These are phyloP conservation scores for Debaryomyces subglobosus DNA, from an alignment of 1,139 yeast genomes.

Conservation along the genomic window DNA sequence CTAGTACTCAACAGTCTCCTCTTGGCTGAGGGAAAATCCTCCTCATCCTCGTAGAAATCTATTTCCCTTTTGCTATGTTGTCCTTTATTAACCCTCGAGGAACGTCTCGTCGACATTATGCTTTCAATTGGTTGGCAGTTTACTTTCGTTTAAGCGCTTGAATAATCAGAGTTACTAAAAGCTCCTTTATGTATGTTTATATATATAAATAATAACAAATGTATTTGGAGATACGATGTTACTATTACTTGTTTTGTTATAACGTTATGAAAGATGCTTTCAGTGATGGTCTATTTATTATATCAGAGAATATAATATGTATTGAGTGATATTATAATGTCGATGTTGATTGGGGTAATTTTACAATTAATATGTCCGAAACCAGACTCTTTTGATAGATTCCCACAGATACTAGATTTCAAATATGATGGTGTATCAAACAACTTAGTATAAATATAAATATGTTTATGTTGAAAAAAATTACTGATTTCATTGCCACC, in stretches of 20 bases:
- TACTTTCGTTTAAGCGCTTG: slow-evolving; percentile 6
- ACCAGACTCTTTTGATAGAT: slow-evolving; percentile 1
- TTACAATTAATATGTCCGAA: not conserved
- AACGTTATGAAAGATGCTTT: slow-evolving; percentile 2
- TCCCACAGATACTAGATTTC: not conserved
- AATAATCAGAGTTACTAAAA: slow-evolving; percentile 1
- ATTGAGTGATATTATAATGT: not conserved
- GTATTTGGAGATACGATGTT: not conserved
- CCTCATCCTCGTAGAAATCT: slow-evolving; percentile 21
- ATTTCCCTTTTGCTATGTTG: slow-evolving; percentile 37
- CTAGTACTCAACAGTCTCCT: not conserved
- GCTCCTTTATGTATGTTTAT: slow-evolving; percentile 6
- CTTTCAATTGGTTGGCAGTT: not conserved
- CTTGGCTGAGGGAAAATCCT: slow-evolving; percentile 10
- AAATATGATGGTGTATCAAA: not conserved
- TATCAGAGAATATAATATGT: slow-evolving; percentile 8
- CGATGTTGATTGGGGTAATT: not conserved
- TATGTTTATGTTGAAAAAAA: slow-evolving; percentile 1
- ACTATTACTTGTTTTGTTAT: slow-evolving; percentile 1
- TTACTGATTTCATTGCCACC: not conserved
- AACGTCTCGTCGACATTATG: slow-evolving; percentile 30
- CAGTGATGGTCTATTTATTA: slow-evolving; percentile 3
- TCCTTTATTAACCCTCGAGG: slow-evolving; percentile 45
- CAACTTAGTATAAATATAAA: too few relatives aligned
- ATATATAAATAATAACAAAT: slow-evolving; percentile 1